Base-by-base conservation (phyloP, 2,329 filamentous ascomycete genomes). In the Scedosporium apiospermum region DNA sequence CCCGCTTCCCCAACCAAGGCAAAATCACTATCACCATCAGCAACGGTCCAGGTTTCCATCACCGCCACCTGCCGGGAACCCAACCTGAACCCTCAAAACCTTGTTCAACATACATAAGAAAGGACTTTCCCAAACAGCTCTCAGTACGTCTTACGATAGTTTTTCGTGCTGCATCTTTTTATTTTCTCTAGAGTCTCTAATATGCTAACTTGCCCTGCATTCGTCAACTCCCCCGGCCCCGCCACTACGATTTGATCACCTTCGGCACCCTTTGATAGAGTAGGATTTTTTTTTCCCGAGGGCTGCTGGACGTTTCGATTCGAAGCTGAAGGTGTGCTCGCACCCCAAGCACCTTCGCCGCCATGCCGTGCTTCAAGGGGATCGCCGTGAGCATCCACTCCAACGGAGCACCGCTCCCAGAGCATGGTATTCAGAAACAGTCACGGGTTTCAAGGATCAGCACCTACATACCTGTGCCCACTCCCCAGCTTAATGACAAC, bases 331-430 rank as follows among this genome's bases (percentile, higher is more conserved):
- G 49, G 60, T 51, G 60, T 62, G n/a, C 26, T 12, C 26, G 46
- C 49, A 53, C 30, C 60, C 30, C 60, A 44, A 27, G 34, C n/a
- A 34, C 27, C n/a, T 23, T 61, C 18, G 67, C 71, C 72, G 83
- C 73, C 73, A 86, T 86, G 95, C 95, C 95, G 80, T 98, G 93
- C 86, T 99, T 98, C 81, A 96, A 98, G 82, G 95, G 95, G 77
- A 92, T 99, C 78, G 93, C 95, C 71, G 93, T 98, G 74, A 96
- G 91, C 83, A 96, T 98, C 75, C 95, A 99, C 79, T 84, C 86
- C 64, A 87, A 88, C 72, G 83, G 82, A 66, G 80, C 91, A 68
- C 93, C 95, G 67, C 86, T 99, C 67, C 82, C 92, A 65, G 95
- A 99, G 78, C 88, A 96, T 78, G 93, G 93, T 70, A 89, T 98